A percentile compares a stretch with the other conserved stretches of the same genome.
These are phyloP conservation scores for Wallacemonas sp. DNA, from an alignment of 208 protist species.

Conservation along the genomic window DNA sequence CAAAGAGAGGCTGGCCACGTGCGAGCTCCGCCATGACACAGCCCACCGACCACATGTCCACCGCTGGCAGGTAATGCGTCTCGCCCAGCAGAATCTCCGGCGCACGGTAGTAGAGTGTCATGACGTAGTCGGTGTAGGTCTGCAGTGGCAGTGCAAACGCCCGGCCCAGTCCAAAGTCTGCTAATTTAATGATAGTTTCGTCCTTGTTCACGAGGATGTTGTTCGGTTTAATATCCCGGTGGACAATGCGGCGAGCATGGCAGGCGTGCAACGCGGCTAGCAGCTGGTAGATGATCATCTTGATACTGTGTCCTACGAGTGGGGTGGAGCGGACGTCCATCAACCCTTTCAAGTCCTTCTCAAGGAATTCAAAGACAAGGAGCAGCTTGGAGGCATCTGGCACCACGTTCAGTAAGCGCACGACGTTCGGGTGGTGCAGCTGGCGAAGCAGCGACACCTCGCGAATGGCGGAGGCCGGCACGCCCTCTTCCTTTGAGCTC, in stretches of 20 bases:
- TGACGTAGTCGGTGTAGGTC: constrained; percentile 90
- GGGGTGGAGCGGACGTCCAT: constrained; percentile 78
- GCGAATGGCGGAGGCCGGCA: constrained; percentile 90
- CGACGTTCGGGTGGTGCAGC: constrained; percentile 90
- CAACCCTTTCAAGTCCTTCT: constrained; percentile 96
- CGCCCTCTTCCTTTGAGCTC: constrained; percentile 79
- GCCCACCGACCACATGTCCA: constrained; percentile 95
- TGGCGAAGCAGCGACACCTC: constrained; percentile 93
- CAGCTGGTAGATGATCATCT: constrained; percentile 80
- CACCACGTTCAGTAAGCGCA: constrained; percentile 94
- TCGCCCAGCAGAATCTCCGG: constrained; percentile 93
- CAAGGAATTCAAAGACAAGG: constrained; percentile 97
- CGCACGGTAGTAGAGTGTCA: constrained; percentile 95
- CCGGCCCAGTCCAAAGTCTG: constrained; percentile 90
- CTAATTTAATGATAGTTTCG: constrained; percentile 83
- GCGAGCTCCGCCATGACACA: constrained; percentile 96
- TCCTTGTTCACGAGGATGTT: constrained; percentile 86
- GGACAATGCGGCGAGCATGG: constrained; percentile 85
- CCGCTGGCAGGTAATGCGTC: constrained; percentile 76
- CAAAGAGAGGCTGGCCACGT: constrained; percentile 74
- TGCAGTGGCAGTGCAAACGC: constrained; percentile 83
- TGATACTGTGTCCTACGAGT: constrained; percentile 58
- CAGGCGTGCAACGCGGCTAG: constrained; percentile 80
- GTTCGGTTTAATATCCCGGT: constrained; percentile 91
- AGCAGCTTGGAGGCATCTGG: constrained; percentile 92